Conservation (phyloP, 2,329 filamentous ascomycete genomes). For the Xylaria sp. region DNA sequence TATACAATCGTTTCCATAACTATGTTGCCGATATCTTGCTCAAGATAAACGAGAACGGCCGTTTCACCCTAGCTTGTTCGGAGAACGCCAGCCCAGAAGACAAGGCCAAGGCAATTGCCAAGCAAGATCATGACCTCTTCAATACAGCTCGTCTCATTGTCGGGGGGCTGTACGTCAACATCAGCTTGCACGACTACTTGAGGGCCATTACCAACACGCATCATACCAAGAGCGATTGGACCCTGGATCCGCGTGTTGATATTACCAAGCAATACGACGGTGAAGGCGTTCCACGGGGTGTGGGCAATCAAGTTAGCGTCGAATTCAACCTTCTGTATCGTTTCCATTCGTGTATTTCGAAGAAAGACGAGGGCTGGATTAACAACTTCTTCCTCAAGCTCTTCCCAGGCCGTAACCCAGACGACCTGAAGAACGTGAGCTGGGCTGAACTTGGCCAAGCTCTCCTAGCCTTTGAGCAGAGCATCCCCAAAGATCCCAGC, state of each 20-base stretch:
- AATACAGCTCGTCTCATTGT: conserved; percentile 61
- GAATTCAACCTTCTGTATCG: conserved; percentile 73
- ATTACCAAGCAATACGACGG: conserved; percentile 54
- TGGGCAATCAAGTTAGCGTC: conserved; percentile 70
- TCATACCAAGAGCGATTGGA: conserved; percentile 63
- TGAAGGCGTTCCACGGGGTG: conserved; percentile 57
- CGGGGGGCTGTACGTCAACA: conserved; percentile 61
- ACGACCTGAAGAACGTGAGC: conserved; percentile 34
- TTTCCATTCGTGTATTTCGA: conserved; percentile 67
- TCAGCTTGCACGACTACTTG: conserved; percentile 64
- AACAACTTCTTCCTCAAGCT: conserved; percentile 58
- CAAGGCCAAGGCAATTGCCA: conserved; percentile 44
- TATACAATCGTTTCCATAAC: conserved; percentile 75
- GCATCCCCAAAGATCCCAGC: conserved; percentile 50
- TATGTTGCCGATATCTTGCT: conserved; percentile 67
- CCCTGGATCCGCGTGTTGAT: conserved; percentile 66
- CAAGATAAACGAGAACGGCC: conserved; percentile 69
- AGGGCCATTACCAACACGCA: conserved; percentile 66
- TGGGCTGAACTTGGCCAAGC: conserved; percentile 33
- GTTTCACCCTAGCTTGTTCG: conserved; percentile 56
- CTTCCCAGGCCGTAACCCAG: conserved; percentile 41
- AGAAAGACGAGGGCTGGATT: conserved; percentile 67
- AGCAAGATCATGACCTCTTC: conserved; percentile 60
- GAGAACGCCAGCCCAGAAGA: conserved; percentile 37
- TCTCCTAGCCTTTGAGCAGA: conserved; percentile 45